Conservation (phyloP, 225 moss, liverwort and hornwort species). For the Thuidium tamariscinum region DNA sequence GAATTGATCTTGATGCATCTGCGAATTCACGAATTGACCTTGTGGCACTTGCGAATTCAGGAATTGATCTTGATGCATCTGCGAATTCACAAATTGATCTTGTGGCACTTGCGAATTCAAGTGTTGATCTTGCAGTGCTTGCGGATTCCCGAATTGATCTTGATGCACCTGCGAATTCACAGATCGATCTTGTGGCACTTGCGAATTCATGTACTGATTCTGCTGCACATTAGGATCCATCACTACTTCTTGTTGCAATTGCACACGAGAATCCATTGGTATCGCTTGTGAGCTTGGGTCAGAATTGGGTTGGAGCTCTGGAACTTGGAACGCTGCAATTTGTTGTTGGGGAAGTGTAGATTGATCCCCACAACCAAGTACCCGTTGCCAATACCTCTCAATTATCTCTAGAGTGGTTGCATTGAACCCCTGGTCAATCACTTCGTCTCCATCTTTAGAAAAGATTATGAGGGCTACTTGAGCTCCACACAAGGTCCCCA, state of each 20-base stretch:
- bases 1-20: not conserved
- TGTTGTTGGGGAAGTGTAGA: not conserved
- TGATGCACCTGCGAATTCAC: not conserved
- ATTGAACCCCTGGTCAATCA: not conserved
- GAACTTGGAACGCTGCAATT: not conserved
- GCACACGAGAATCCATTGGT: not conserved
- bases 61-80: not conserved
- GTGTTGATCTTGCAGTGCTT: too few species aligned
- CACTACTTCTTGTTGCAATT: too few species aligned
- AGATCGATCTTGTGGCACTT: not conserved
- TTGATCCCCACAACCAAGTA: accelerated
- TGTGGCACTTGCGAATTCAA: not conserved
- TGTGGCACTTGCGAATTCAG: not conserved
- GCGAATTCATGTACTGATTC: not conserved
- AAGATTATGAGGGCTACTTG: not conserved
- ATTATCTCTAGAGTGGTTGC: not conserved
- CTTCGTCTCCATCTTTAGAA: not conserved
- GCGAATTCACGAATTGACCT: not conserved
- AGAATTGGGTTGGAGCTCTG: not conserved
- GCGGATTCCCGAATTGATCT: not conserved
- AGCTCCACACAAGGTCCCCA: not conserved
- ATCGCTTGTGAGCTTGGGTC: too few species aligned
- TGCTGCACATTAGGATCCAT: not conserved
- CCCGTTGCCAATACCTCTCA: not conserved
- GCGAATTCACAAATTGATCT: too few species aligned